A percentile compares a stretch with the other conserved stretches of the same genome.
These are phyloP conservation scores for Aspergillus hiratsukae DNA, from an alignment of 2,329 filamentous ascomycete species.

Conservation along the genomic window DNA sequence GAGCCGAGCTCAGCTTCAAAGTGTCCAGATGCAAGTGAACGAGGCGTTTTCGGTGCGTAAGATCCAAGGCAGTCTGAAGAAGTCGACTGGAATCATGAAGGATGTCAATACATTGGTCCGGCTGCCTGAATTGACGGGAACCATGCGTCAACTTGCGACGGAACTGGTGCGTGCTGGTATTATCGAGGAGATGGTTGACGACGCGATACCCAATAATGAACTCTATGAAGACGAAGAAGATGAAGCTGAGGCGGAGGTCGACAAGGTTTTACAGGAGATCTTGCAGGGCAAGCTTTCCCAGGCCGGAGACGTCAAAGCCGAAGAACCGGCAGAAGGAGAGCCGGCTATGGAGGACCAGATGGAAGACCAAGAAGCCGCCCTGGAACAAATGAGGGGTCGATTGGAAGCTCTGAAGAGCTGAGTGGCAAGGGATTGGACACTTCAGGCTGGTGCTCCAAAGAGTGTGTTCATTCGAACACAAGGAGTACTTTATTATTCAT, in stretches of 20 bases:
- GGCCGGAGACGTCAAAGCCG: conserved; percentile 55
- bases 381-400: conserved; percentile 89
- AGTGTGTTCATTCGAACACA: neutral
- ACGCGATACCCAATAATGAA: conserved; percentile 72
- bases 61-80: conserved; percentile 87
- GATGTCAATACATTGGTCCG: conserved; percentile 84
- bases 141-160: conserved; percentile 80
- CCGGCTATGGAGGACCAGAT: conserved; percentile 64
- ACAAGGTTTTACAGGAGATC: conserved; percentile 88
- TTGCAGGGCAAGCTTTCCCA: conserved; percentile 76
- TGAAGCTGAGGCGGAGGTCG: conserved; percentile 79
- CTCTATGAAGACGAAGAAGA: conserved; percentile 66
- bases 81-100: conserved; percentile 90
- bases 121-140: conserved; percentile 78
- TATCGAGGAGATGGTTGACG: conserved; percentile 95
- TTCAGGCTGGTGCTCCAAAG: neutral
- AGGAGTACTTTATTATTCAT: neutral
- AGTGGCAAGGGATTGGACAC: conserved; percentile 14
- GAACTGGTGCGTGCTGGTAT: conserved; percentile 94
- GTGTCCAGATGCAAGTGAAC: conserved; percentile 95
- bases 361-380: conserved; percentile 80
- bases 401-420: conserved; percentile 88
- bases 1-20: conserved; percentile 84
- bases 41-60: conserved; percentile 93
- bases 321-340: conserved; percentile 48